These are phyloP conservation scores for Backusella tarrabulga DNA, from an alignment of 192 early-diverging fungal genomes.

Conservation along the genomic window DNA sequence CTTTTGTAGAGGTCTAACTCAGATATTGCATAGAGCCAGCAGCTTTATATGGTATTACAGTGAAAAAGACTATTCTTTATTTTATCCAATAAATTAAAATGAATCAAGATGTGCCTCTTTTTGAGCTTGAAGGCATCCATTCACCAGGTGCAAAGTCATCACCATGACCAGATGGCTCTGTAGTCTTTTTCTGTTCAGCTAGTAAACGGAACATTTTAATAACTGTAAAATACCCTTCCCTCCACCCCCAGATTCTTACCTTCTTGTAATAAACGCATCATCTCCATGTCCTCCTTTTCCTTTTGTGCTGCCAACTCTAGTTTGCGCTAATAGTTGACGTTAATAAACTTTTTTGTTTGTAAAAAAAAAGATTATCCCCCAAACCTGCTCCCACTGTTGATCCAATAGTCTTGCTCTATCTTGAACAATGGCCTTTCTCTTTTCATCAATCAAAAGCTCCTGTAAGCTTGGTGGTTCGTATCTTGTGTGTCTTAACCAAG, in stretches of 20 bases:
- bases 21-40: no score
- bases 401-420: constrained; percentile 33
- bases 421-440: constrained; percentile 22
- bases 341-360: no score
- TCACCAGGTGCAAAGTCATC: constrained; percentile 31
- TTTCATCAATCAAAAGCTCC: constrained; percentile 24
- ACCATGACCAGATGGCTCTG: constrained; percentile 29
- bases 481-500: constrained; percentile 37
- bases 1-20: no score
- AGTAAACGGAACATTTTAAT: background rate
- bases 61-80: no score
- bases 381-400: constrained; percentile 26
- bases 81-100: no score
- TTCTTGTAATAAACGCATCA: background rate
- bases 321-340: constrained; percentile 5
- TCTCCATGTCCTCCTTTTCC: background rate
- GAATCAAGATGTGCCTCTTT: background rate
- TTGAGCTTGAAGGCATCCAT: constrained; percentile 20
- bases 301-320: background rate
- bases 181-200: background rate
- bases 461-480: constrained; percentile 15
- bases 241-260: background rate
- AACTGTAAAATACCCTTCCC: no score
- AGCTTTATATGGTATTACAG: no score
- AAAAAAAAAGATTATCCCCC: no score